Percentiles rank a stretch among this genome's conserved stretches.
Conservation (phyloP, 257 asterid genomes). For the Jasminum sambac region DNA sequence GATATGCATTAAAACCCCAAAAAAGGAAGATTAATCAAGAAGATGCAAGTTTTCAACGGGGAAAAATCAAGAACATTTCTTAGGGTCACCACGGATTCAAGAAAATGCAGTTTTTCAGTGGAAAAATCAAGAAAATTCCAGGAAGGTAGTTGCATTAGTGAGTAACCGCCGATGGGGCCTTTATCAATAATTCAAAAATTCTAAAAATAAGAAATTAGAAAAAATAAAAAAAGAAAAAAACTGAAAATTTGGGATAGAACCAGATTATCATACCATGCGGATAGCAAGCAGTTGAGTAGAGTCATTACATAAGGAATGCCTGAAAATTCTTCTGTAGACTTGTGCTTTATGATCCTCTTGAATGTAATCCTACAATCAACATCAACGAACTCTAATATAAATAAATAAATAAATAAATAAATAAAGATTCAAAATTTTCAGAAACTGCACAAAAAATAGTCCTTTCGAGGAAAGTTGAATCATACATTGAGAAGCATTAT, state of each 20-base stretch:
- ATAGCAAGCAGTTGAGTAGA: conserved; percentile 81
- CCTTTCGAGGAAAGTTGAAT: conserved; percentile 15
- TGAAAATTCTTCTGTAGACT: conserved; percentile 74
- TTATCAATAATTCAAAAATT: background rate
- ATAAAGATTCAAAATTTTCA: conserved; percentile 2
- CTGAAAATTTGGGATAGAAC: background rate
- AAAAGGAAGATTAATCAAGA: background rate
- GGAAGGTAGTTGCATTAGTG: background rate
- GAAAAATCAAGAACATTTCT: background rate
- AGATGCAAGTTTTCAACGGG: background rate
- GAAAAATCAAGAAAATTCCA: conserved; percentile 5
- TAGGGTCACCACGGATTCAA: background rate
- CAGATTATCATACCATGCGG: conserved; percentile 61
- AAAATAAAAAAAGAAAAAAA: no score
- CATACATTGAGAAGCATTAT: conserved; percentile 8
- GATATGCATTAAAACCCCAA: background rate
- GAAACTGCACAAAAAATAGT: background rate
- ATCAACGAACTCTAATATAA: background rate
- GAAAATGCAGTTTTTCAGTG: background rate
- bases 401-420: background rate
- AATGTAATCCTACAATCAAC: conserved; percentile 61
- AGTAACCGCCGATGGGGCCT: background rate
- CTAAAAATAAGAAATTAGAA: background rate
- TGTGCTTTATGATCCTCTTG: conserved; percentile 57
- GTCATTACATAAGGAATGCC: conserved; percentile 88